Conservation (phyloP, 495 filamentous ascomycete genomes). For the Aspergillus ellipticus region DNA sequence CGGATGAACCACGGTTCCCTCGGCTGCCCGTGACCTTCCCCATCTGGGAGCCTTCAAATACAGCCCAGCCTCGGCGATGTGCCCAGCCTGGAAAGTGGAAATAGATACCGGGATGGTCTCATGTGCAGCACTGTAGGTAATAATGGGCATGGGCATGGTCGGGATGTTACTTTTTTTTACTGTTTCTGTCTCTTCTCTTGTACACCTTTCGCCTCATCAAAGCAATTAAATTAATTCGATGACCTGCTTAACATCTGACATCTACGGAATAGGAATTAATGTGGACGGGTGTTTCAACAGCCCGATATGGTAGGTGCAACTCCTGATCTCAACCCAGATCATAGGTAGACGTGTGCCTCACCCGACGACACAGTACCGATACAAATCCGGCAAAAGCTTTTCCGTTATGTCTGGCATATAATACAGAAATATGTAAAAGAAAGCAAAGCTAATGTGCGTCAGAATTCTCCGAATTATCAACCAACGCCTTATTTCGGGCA, state of each 20-base stretch:
- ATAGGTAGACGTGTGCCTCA: neutral
- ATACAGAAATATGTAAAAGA: slow-evolving; percentile 11
- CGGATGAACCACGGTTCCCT: slow-evolving; percentile 31
- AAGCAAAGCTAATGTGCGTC: neutral
- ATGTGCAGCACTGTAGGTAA: neutral
- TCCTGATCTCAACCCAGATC: neutral
- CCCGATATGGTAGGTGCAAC: no score
- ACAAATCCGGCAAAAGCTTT: neutral
- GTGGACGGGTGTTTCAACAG: no score
- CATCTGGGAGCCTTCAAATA: neutral
- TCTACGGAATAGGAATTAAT: no score
- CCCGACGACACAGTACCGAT: neutral
- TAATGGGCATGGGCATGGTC: no score
- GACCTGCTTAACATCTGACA: no score
- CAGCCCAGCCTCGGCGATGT: neutral
- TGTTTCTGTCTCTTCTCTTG: no score
- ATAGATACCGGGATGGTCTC: no score
- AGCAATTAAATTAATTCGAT: no score
- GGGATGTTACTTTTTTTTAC: no score
- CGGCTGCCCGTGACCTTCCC: neutral
- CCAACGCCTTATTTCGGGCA: neutral
- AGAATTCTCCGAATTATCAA: neutral
- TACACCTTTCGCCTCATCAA: no score
- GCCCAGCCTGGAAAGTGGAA: no score
- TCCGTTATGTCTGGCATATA: slow-evolving; percentile 8